Conservation (phyloP, 768 basidiomycete species). For the Termitomyces sp. region DNA sequence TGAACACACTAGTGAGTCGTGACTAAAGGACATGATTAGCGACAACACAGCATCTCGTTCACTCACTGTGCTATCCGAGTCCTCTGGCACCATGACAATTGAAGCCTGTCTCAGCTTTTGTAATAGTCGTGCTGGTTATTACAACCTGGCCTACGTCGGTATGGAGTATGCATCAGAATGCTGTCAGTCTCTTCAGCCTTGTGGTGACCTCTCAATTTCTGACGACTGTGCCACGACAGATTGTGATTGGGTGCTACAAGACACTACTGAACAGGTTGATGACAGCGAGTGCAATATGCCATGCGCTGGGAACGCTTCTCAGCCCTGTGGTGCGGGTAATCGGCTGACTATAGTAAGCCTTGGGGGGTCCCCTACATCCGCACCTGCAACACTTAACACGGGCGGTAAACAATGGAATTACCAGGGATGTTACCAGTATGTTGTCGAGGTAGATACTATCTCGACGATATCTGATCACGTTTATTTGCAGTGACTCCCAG, state of each 20-base stretch:
- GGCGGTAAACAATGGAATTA: constrained; percentile 2
- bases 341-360: constrained; percentile 8
- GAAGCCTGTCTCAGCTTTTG: constrained; percentile 7
- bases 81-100: constrained; percentile 1
- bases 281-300: constrained; percentile 12
- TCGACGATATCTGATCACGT: background rate
- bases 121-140: constrained; percentile 7
- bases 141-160: constrained; percentile 10
- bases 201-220: background rate
- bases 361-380: constrained; percentile 4
- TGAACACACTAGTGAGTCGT: no score
- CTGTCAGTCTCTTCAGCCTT: constrained; percentile 5
- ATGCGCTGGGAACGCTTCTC: constrained; percentile 9
- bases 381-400: background rate
- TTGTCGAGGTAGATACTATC: background rate
- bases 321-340: constrained; percentile 7
- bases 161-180: constrained; percentile 5
- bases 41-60: constrained; percentile 3
- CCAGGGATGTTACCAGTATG: constrained; percentile 12
- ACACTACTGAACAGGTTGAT: constrained; percentile 9
- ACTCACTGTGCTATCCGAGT: constrained; percentile 4
- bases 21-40: background rate
- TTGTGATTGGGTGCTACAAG: constrained; percentile 13
- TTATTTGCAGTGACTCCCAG: constrained; percentile 1
- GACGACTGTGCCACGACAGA: background rate